Evolutionary conservation across 345 rosid species (phyloP), one percentile per base, ranked within the genome.

Genomic region (Carallia brachiata): DNA sequence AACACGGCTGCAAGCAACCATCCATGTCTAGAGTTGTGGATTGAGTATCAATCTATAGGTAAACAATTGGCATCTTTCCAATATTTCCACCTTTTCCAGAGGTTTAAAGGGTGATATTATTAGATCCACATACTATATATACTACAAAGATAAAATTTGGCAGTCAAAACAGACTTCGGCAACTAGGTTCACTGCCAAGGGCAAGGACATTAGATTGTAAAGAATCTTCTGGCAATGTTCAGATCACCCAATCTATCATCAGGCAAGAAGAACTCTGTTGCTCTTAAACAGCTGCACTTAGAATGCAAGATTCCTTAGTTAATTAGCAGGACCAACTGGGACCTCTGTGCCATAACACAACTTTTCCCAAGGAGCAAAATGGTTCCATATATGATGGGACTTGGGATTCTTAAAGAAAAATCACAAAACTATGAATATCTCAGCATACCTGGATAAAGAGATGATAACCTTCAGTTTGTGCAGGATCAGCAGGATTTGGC

Each of bases 381-480:
- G 52, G 27, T 59, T 36, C 9, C 47, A 55, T 2, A 54, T 16
- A 30, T 15, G 12, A 39, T 55, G 4, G 15, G 6, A 17, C 44
- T 67, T 34, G 4, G 3, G 4, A 44, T 44, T 37, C 1, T 37
- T 37, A 18, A 32, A 61, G 31, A 36, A 19, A 62, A 17, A 37
- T n/a, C 57, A 65, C 7, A 28, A 1, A 50, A 36, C 23, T 39
- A 37, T 54, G 34, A 31, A 64, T 48, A 60, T 7, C 16, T 52
- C 39, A 19, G 48, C 65, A 47, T 32, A 75, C 78, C 78, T 75
- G 78, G 16, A 75, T 75, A 52, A 75, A 75, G 53, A 75, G 74
- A 75, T 75, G 78, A 65, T 75, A 75, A 53, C 78, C 78, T 50
- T 75, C 78, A 28, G 78, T 75, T 59, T 75, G 78, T 50, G 78